These are phyloP conservation scores for Fraxinus anomala DNA, from an alignment of 257 asterid genomes.

Conservation along the genomic window DNA sequence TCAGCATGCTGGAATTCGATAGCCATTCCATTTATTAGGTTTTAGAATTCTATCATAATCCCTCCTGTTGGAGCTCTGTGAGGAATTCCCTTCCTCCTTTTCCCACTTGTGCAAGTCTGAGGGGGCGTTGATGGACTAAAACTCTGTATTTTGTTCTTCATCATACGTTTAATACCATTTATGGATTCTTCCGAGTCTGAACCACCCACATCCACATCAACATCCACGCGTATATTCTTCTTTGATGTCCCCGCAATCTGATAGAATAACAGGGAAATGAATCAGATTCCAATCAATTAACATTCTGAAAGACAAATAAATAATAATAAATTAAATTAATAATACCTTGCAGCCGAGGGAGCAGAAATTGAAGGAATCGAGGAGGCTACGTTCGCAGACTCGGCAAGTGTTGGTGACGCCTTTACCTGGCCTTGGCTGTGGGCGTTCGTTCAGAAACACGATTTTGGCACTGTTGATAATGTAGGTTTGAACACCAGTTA, in stretches of 20 bases:
- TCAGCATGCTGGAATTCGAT: conserved; percentile 31
- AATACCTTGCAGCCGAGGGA: conserved; percentile 85
- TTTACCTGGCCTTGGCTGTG: conserved; percentile 71
- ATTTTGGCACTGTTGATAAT: conserved; percentile 75
- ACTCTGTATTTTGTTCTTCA: conserved; percentile 25
- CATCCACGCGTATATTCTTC: conserved; percentile 24
- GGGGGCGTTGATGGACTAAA: conserved; percentile 42
- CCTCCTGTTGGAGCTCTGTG: conserved; percentile 46
- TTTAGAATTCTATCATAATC: conserved; percentile 30
- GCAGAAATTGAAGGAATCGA: conserved; percentile 68
- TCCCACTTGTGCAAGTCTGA: conserved; percentile 34
- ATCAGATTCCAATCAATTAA: conserved; percentile 18
- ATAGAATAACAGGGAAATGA: neutral
- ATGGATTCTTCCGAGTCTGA: conserved; percentile 34
- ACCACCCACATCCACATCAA: conserved; percentile 20
- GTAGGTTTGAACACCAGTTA: conserved; percentile 65
- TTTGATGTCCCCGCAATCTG: conserved; percentile 58
- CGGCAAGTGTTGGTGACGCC: conserved; percentile 64
- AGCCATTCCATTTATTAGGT: neutral
- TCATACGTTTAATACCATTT: neutral
- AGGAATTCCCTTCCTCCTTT: conserved; percentile 41
- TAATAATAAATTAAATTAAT: neutral
- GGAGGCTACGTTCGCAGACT: conserved; percentile 73
- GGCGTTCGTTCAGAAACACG: conserved; percentile 68
- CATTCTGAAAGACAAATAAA: neutral